These are phyloP conservation scores for Rauvolfia tetraphylla DNA, from an alignment of 257 asterid species.

Conservation along the genomic window DNA sequence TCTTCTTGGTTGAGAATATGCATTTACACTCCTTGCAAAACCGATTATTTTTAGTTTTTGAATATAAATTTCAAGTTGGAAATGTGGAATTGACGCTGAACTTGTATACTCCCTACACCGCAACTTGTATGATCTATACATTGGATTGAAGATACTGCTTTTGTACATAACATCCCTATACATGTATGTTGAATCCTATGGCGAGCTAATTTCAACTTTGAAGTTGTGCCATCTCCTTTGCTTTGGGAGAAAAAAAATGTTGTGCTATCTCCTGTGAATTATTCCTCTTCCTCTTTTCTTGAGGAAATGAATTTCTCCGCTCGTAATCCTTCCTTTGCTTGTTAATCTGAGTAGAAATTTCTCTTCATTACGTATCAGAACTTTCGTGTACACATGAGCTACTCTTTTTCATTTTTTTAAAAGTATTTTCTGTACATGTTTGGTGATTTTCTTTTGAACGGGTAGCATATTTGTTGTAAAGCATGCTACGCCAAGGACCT, in stretches of 20 bases:
- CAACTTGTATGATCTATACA: not conserved
- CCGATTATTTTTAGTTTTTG: not conserved
- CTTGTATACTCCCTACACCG: not conserved
- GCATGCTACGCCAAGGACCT: not conserved
- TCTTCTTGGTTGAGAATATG: not conserved
- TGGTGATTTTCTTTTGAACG: not conserved
- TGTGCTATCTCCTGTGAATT: not conserved
- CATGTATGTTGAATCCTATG: not conserved
- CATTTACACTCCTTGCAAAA: not conserved
- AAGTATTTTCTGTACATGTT: not conserved
- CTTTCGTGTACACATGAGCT: not conserved
- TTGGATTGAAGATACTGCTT: not conserved
- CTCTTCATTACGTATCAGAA: not conserved
- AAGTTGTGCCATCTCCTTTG: too few species aligned
- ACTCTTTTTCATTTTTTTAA: too few species aligned
- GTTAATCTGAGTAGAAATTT: not conserved
- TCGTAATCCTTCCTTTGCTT: not conserved
- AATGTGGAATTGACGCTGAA: not conserved
- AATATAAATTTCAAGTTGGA: not conserved
- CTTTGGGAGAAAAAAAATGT: too few species aligned
- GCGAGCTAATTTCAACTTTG: not conserved
- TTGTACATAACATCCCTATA: not conserved
- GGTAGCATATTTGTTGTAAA: too few species aligned
- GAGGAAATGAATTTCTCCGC: too few species aligned
- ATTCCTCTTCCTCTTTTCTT: not conserved